Conservation (phyloP, 139 green algal species). For the Eudorina sp. region DNA sequence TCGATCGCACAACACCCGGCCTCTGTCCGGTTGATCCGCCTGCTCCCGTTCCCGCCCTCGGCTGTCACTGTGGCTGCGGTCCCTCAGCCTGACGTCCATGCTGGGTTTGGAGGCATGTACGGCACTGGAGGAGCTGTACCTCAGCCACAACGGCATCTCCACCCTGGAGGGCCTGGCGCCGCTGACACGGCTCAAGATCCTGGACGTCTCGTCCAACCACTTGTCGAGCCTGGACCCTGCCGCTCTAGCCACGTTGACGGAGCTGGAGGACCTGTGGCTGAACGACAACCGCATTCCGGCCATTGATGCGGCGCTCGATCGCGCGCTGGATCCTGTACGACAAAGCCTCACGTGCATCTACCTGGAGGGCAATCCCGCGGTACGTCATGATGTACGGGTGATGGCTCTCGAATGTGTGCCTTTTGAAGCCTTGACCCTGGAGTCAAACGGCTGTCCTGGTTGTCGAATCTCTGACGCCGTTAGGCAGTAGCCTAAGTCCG, state of each 20-base stretch:
- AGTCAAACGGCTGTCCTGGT: too few relatives aligned
- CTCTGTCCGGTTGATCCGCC: too few relatives aligned
- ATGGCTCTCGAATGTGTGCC: too few relatives aligned
- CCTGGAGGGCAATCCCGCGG: slow-evolving; percentile 85
- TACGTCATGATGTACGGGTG: too few relatives aligned
- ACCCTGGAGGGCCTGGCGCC: slow-evolving; percentile 30
- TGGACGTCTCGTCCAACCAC: slow-evolving; percentile 91
- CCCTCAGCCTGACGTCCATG: slow-evolving; percentile 87
- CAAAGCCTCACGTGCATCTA: slow-evolving; percentile 87
- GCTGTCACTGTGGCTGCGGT: too few relatives aligned
- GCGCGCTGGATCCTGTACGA: slow-evolving; percentile 54
- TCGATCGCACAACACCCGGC: too few relatives aligned
- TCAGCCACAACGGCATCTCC: slow-evolving; percentile 93
- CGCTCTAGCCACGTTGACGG: slow-evolving; percentile 18
- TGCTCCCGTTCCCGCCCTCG: too few relatives aligned
- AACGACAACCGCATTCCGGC: slow-evolving; percentile 90
- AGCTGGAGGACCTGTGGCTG: slow-evolving; percentile 92
- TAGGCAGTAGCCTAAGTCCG: too few relatives aligned
- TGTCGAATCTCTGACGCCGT: too few relatives aligned
- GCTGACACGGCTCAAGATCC: slow-evolving; percentile 71
- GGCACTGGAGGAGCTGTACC: slow-evolving; percentile 90
- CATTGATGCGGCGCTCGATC: slow-evolving; percentile 65
- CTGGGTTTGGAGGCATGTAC: slow-evolving; percentile 78
- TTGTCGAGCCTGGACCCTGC: slow-evolving; percentile 57
- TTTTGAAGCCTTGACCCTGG: too few relatives aligned